Evolutionary conservation across 2,329 filamentous ascomycete species (phyloP).

Genomic region (Cytospora mali): DNA sequence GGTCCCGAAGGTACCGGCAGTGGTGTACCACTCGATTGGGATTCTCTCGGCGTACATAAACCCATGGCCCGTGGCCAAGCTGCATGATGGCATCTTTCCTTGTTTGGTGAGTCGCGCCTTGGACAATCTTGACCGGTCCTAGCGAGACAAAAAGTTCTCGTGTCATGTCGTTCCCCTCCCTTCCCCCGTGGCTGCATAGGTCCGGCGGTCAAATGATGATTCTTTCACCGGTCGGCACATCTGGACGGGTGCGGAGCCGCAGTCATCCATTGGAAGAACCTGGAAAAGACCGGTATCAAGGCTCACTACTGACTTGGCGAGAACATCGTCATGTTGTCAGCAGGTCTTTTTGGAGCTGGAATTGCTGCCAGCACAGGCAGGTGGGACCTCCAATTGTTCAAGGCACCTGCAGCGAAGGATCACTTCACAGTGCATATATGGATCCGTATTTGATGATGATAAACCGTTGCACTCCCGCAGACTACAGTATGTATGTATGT

Average conservation of each 20-base stretch:
- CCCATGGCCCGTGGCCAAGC: neutral
- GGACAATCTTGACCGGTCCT: neutral
- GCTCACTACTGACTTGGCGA: neutral
- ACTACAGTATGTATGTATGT: too few relatives aligned
- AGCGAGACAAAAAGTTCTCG: constrained; percentile 1
- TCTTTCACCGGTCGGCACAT: constrained; percentile 13
- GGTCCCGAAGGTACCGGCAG: neutral
- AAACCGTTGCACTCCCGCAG: neutral
- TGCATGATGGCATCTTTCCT: neutral
- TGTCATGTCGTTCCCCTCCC: neutral
- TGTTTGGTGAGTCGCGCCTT: neutral
- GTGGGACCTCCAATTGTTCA: neutral
- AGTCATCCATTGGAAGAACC: constrained; percentile 1
- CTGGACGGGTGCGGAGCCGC: constrained; percentile 3
- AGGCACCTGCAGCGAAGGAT: neutral
- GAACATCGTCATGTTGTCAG: neutral
- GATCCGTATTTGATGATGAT: neutral
- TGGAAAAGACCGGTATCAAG: neutral
- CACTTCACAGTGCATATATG: neutral
- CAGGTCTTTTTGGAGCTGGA: neutral
- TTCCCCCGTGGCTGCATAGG: constrained; percentile 6
- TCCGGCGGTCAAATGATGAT: constrained; percentile 7
- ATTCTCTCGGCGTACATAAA: neutral
- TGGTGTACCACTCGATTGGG: neutral
- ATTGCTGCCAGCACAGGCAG: neutral